Percentiles rank a stretch among this genome's conserved stretches.
Evolutionary conservation across 2,329 filamentous ascomycete genomes (phyloP).

Genomic region (Aspergillus brunneoviolaceus): DNA sequence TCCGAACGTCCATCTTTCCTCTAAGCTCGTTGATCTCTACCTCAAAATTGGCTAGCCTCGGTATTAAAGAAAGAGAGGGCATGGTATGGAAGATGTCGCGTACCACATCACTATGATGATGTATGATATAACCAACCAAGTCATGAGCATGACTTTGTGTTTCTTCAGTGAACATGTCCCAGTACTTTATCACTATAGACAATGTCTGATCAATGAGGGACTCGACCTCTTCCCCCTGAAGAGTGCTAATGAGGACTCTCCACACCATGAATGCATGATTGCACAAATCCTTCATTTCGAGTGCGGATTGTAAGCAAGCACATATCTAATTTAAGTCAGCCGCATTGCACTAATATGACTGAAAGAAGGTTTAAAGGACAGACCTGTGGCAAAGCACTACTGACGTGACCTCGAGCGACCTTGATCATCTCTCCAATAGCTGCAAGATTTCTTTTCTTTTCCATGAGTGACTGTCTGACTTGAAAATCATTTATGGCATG

Average conservation of each 20-base stretch:
- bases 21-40: conserved; percentile 65
- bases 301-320: conserved; percentile 83
- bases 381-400: conserved; percentile 81
- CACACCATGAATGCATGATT: conserved; percentile 80
- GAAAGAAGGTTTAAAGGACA: conserved; percentile 24
- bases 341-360: background rate
- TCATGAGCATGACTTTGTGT: conserved; percentile 61
- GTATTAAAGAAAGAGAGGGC: conserved; percentile 72
- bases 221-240: conserved; percentile 77
- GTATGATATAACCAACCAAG: conserved; percentile 65
- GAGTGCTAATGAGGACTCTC: conserved; percentile 71
- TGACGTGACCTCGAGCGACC: conserved; percentile 70
- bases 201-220: conserved; percentile 84
- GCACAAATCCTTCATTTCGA: conserved; percentile 72
- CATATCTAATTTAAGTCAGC: conserved; percentile 63
- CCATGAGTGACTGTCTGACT: conserved; percentile 57
- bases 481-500: conserved; percentile 71
- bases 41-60: conserved; percentile 68
- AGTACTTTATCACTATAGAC: conserved; percentile 80
- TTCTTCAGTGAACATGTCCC: conserved; percentile 63
- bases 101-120: conserved; percentile 61
- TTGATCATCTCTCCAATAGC: conserved; percentile 87
- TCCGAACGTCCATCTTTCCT: conserved; percentile 62
- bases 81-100: conserved; percentile 69
- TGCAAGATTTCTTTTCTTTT: conserved; percentile 74